Evolutionary conservation across 345 rosid genomes (phyloP), one percentile per base, ranked within the genome.

Genomic region (Ricinus communis): DNA sequence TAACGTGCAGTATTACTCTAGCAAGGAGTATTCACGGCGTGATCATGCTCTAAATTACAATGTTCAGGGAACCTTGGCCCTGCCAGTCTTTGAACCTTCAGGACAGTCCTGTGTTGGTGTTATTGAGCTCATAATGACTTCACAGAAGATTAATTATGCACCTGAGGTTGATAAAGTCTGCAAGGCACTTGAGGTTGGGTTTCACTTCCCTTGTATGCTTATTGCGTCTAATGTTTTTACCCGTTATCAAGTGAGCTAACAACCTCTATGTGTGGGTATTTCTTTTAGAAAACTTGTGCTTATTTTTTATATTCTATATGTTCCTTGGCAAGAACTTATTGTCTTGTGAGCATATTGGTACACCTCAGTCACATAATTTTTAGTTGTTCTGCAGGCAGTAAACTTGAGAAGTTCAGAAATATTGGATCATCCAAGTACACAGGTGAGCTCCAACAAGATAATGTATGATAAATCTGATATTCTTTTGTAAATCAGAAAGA

Each of bases 151-250:
- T 58, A 88, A 91, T 76, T 91, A 91, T 71, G 93, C 90, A 18
- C 91, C 97, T 15, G 98, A 88, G 85, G 97, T 90, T 76, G 97
- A 91, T 73, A 94, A 91, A 88, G 93, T 94, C 74, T 90, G 97
- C 90, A 94, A 90, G 85, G 98, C 98, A 51, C 96, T 94, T 56
- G 87, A 94, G 98, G 98, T 94, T 87, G 66, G 90, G 57, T 62
- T 74, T 80, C 82, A 50, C 51, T 31, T 76, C 51, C 64, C 59
- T 43, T 67, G 24, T 11, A 33, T 43, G 36, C 61, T 33, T 46
- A 22, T 56, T 49, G n/a, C 28, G 15, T 21, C 55, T 47, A 5
- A 15, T 33, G 13, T 70, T 40, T n/a, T 18, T 56, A 31, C 67
- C 58, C 57, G 49, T 65, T 14, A 43, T 43, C 47, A 43, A 43